Evolutionary conservation across 2,329 filamentous ascomycete genomes (phyloP), one percentile per base, ranked within the genome.

Genomic region (Colletotrichum endophyticum): DNA sequence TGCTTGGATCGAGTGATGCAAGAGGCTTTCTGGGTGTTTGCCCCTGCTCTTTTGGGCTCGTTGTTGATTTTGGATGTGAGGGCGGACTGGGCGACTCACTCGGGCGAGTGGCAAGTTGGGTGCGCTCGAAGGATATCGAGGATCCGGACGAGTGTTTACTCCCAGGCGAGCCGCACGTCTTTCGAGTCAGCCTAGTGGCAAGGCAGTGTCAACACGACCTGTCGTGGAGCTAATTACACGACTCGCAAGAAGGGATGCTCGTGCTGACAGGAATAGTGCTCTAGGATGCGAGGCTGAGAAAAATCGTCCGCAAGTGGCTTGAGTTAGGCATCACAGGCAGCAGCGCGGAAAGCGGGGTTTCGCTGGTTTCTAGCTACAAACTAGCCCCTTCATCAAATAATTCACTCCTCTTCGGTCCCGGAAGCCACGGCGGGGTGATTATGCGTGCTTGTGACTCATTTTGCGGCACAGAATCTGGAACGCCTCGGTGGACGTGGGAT

Each of bases 281-380:
- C 34, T 13, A 53, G 32, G 11, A 25, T 34, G 22, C n/a, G 34
- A 69, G 53, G 13, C 70, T 32, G 39, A 63, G 13, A 15, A 2
- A 22, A 36, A 6, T 27, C 15, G 32, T 25, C 44, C 44, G 44
- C 44, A 3, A 53, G 44, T 49, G 36, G 25, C 13, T 34, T 44
- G 22, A 27, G 4, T 22, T 25, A 11, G 25, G 59, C 44, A 63
- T 59, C 27, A 59, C 8, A 76, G 70, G 73, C 70, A 76, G 39
- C 73, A 64, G 70, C 63, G 34, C 39, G 22, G 15, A 62, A 57
- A 72, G 70, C 70, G 73, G 73, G 70, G 70, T 49, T 32, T 16
- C 25, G 27, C 7, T n/a, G 19, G 25, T 16, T 28, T n/a, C 59
- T 30, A 62, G 28, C 3, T 11, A 9, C 30, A 34, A n/a, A 30